Evolutionary conservation across 176 grass and related monocot species (phyloP), one percentile per base, ranked within the genome.

Genomic region (Oryza officinalis): DNA sequence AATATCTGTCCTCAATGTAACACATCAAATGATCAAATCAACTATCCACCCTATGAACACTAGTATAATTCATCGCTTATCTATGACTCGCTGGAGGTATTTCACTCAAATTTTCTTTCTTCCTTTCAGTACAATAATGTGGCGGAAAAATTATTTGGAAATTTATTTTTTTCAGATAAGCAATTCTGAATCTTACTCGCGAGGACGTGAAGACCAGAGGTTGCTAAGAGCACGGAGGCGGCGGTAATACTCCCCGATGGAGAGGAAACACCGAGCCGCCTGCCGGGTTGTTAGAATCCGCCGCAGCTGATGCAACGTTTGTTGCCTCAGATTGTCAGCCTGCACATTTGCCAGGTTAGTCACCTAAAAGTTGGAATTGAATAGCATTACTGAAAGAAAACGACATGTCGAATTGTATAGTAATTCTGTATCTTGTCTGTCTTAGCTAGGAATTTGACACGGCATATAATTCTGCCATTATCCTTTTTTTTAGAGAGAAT

Each of bases 321-420:
- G 80, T 71, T 94, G 97, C 87, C 97, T 96, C 41, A 99, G 87
- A 72, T 92, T 90, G 69, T 99, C 93, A 88, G 97, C 97, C 97
- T 99, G 76, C 81, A 84, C 65, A 81, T 80, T 79, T 83, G 67
- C 72, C 72, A 85, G 52, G 64, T 69, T 63, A 74, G 72, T 67
- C 72, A 84, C 28, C 28, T 46, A 22, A 8, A 14, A 76, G 64
- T 70, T 81, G 40, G 64, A 60, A 45, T 47, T 68, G 60, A 32
- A 32, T 47, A 75, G 60, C 23, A 64, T 43, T 44, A 15, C 76
- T 41, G 25, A 54, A 89, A 92, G 49, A 44, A 82, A 83, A 67
- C 60, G 46, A 71, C 54, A 80, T 69, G 26, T 65, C 63, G 76
- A 37, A 83, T 86, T 80, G 26, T 75, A 75, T 23, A 80, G 65